Conservation (phyloP, 202 grass and related monocot genomes). For the Saccharum hybrid region DNA sequence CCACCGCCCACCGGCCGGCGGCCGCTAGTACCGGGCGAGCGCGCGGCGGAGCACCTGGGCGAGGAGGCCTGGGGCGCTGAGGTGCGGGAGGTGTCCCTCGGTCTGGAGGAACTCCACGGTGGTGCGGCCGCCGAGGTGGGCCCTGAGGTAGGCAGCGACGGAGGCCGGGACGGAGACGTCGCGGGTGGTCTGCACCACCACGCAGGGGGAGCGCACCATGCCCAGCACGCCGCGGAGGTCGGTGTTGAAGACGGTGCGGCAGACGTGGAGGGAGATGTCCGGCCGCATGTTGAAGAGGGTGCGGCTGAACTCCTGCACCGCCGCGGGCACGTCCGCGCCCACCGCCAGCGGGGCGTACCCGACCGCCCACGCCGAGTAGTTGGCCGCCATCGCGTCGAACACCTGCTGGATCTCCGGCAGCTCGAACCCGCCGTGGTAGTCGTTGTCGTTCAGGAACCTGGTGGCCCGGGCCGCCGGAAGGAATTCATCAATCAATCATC, state of each 20-base stretch:
- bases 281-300: slow-evolving; percentile 99
- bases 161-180: slow-evolving; percentile 80
- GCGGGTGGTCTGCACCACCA: slow-evolving; percentile 76
- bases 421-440: slow-evolving; percentile 96
- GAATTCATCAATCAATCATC: neutral
- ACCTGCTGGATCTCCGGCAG: slow-evolving; percentile 72
- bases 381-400: slow-evolving; percentile 77
- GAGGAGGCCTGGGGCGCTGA: slow-evolving; percentile 72
- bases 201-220: slow-evolving; percentile 66
- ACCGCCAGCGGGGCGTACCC: slow-evolving; percentile 92
- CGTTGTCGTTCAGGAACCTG: slow-evolving; percentile 79
- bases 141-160: slow-evolving; percentile 67
- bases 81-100: slow-evolving; percentile 86
- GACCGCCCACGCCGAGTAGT: slow-evolving; percentile 89
- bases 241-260: slow-evolving; percentile 84
- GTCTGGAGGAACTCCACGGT: slow-evolving; percentile 72
- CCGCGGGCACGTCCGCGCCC: slow-evolving; percentile 83
- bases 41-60: slow-evolving; percentile 71
- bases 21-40: slow-evolving; percentile 51
- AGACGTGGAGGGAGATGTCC: slow-evolving; percentile 88
- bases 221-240: slow-evolving; percentile 74
- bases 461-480: too few species aligned
- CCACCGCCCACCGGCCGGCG: neutral
- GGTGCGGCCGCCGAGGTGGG: slow-evolving; percentile 67
- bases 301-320: slow-evolving; percentile 91